Base-by-base conservation (phyloP, 495 filamentous ascomycete species). In the Letharia columbiana region DNA sequence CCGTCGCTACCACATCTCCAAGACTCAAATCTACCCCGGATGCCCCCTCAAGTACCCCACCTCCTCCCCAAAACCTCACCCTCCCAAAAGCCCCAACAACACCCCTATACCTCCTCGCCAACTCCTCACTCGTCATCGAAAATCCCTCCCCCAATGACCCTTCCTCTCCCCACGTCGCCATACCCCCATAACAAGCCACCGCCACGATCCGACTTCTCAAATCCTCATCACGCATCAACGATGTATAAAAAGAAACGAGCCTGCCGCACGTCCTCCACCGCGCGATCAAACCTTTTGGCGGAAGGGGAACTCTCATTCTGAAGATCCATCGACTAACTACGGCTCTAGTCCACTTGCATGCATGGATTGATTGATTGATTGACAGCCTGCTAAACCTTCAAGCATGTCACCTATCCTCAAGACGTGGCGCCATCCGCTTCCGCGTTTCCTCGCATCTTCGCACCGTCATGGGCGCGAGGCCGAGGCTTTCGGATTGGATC, bases 181-280 rank as follows among this genome's bases (percentile, higher is more conserved):
- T 49, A 2, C 71, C 67, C 28, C 74, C 73, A 60, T 69, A 76
- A 4, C 75, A 57, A 33, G 71, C 70, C 20, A 73, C 49, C 2
- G 66, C 71, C 6, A 71, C 66, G 39, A 75, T 64, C 63, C 78
- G 77, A 50, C 71, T 71, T 17, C 71, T 64, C 40, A 78, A 47
- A 18, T 68, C 56, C 63, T 78, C 77, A 28, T 69, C 69, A 49
- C 77, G 77, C 66, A 73, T 75, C 28, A 79, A 71, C 0, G 75
- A 74, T 12, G 75, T 64, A 63, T 78, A 78, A 60, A 79, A 71
- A 57, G 75, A 77, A 28, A 28, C 23, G 23, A 12, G 70, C 62
- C 63, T 69, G 69, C 49, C 75, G 72, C 15, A 71, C 65, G 10
- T 28, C 35, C 0, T 70, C 58, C 12, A 78, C 62, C 13, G 69